phyloP scores from a whole-genome alignment of 2,329 filamentous ascomycete genomes.

The Beauveria brongniartii region DNA sequence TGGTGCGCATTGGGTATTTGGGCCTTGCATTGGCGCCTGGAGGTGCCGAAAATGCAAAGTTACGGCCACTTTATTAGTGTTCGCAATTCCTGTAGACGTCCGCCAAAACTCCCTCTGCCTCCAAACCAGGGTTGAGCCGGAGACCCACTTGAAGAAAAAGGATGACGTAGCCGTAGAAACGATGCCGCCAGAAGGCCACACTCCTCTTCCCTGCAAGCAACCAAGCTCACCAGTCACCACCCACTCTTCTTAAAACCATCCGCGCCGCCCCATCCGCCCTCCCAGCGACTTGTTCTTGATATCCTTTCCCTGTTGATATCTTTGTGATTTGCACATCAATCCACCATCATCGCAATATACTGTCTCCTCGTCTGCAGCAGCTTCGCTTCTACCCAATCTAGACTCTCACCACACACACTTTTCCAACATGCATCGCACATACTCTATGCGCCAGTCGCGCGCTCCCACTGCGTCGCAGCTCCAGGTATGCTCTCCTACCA shows the following conservation, averaged over 20 bases:
- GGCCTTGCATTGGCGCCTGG: neutral
- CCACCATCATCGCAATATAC: neutral
- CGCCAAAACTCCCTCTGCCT: neutral
- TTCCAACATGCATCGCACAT: slow-evolving; percentile 85
- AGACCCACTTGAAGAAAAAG: slow-evolving; percentile 8
- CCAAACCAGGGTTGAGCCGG: slow-evolving; percentile 7
- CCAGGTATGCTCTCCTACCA: slow-evolving; percentile 35
- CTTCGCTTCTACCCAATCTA: neutral
- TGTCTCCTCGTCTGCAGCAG: neutral
- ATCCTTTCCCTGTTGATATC: slow-evolving; percentile 7
- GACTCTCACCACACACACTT: neutral
- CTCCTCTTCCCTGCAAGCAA: slow-evolving; percentile 6
- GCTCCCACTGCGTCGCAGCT: slow-evolving; percentile 83
- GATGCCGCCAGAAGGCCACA: neutral
- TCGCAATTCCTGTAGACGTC: neutral
- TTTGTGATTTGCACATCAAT: slow-evolving; percentile 7
- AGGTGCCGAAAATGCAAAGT: neutral
- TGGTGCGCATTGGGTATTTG: neutral
- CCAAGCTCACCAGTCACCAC: slow-evolving; percentile 2
- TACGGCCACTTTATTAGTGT: neutral
- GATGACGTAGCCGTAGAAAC: slow-evolving; percentile 15
- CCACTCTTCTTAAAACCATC: slow-evolving; percentile 9
- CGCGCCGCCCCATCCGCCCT: slow-evolving; percentile 7
- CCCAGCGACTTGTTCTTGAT: slow-evolving; percentile 3
- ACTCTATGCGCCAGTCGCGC: slow-evolving; percentile 96